Evolutionary conservation across 2,329 filamentous ascomycete species (phyloP), one percentile per base, ranked within the genome.

Genomic region (Aspergillus pseudoglaucus): DNA sequence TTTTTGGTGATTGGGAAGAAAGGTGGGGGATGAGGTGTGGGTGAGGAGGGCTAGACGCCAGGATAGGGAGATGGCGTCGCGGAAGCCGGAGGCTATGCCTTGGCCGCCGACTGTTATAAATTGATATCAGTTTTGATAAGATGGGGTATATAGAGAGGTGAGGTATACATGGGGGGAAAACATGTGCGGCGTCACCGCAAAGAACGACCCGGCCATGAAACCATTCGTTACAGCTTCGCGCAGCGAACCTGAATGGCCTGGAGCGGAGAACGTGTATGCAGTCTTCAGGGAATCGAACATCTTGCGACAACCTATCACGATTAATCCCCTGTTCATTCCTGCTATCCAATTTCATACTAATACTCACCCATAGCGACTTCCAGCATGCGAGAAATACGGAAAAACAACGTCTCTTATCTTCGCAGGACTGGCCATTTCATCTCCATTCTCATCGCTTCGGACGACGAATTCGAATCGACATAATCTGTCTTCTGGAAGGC

Each of bases 111-210:
- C 64, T 67, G 35, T 12, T 7, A 6, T 17, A 37, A 3, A 27
- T 12, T 4, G 10, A 10, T 27, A 12, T 27, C 12, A 27, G 9
- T 12, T 4, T 12, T 27, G 25, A 27, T 27, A 1, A 27, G 25
- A 12, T 27, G 25, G 9, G 10, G 25, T 4, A 27, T 12, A 27
- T 3, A 3, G 10, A 12, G 9, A 7, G 33, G 3, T 6, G n/a
- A 7, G 18, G 57, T 60, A 47, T 55, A 69, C 65, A 77, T 2
- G 75, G 75, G 4, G 75, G 76, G 48, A 78, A 77, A 4, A 78
- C 76, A 55, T 78, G 75, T 2, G 75, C 75, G 5, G 75, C 67
- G 51, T 78, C 75, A 14, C 76, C 75, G 38, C 69, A 71, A 0
- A 79, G 59, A 22, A 76, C 63, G 0, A 69, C 69, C 4, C 69